Percentiles rank a stretch among this genome's conserved stretches.
Evolutionary conservation across 2,329 filamentous ascomycete genomes (phyloP).

Genomic region (Cercospora sp.): DNA sequence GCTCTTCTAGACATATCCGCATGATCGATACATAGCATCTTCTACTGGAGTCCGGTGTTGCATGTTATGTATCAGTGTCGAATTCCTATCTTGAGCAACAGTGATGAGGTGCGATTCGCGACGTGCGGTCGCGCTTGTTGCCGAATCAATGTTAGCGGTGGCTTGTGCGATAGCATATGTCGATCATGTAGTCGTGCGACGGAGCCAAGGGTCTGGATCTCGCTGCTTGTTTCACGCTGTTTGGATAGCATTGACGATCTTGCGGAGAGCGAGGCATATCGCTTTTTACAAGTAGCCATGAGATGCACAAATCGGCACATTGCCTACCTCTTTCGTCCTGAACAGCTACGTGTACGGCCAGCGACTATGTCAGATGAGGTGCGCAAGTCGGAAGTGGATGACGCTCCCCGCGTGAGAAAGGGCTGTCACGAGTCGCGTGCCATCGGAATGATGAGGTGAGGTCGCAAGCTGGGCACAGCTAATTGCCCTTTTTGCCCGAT

Average conservation of each 20-base stretch:
- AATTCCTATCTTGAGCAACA: no score
- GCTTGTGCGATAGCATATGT: neutral
- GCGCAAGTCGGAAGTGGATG: neutral
- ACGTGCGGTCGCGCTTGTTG: neutral
- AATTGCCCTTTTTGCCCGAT: neutral
- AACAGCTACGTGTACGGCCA: neutral
- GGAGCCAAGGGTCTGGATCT: neutral
- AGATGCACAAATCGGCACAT: neutral
- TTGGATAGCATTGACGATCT: neutral
- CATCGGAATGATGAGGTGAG: constrained; percentile 4
- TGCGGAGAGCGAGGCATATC: neutral
- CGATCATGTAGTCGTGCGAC: neutral
- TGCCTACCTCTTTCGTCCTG: neutral
- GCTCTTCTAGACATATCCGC: neutral
- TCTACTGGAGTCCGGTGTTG: neutral
- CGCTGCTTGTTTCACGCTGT: neutral
- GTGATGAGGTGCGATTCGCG: neutral
- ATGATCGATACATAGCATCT: neutral
- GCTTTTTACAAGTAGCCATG: neutral
- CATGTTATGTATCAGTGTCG: neutral
- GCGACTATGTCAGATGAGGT: neutral
- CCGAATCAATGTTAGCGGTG: neutral
- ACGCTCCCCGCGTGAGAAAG: neutral
- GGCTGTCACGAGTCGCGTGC: constrained; percentile 3
- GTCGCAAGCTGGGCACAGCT: neutral